phyloP scores from a whole-genome alignment of 2,329 filamentous ascomycete species.

The Fusarium begoniae region DNA sequence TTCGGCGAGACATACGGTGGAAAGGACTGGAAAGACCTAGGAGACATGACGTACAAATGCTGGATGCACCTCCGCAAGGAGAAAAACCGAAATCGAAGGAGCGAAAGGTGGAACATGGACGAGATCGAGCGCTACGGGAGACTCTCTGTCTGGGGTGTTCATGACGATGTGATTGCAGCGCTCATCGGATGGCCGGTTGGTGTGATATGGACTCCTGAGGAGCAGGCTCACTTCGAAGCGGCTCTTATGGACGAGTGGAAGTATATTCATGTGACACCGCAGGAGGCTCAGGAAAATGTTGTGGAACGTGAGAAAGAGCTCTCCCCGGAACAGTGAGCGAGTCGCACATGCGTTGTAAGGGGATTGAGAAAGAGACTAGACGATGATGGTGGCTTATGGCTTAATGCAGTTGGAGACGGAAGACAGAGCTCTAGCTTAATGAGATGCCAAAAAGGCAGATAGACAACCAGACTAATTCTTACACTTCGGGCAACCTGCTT shows the following conservation, averaged over 20 bases:
- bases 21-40: background rate
- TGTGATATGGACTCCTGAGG: fast-evolving
- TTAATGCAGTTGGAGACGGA: no score
- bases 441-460: background rate
- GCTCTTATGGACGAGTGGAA: background rate
- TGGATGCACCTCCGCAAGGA: background rate
- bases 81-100: fast-evolving
- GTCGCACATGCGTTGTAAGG: fast-evolving
- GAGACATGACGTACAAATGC: background rate
- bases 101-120: fast-evolving
- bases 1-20: background rate
- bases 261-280: background rate
- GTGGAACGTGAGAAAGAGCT: background rate
- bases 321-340: background rate
- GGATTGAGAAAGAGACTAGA: background rate
- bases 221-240: background rate
- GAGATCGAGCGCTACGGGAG: background rate
- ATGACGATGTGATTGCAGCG: background rate
- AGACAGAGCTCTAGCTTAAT: background rate
- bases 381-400: no score
- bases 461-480: background rate
- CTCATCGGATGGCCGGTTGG: background rate
- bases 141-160: background rate
- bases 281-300: background rate
- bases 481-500: no score